Conservation (phyloP, 768 basidiomycete genomes). For the Boletus huronensis region DNA sequence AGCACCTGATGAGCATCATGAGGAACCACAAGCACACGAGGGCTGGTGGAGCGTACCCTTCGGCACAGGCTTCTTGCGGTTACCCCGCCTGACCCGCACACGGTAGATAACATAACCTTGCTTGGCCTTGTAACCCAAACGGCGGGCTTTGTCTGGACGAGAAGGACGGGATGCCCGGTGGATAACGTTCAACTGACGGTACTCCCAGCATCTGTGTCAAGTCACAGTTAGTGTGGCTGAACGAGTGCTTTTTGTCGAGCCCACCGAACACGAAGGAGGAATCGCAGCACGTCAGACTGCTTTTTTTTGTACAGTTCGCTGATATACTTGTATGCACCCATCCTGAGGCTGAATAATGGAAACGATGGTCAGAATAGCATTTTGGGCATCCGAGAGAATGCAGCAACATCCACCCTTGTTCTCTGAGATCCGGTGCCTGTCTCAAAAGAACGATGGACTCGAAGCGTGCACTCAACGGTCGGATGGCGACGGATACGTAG, state of each 20-base stretch:
- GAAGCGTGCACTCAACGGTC: not conserved
- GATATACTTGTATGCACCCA: constrained; percentile 96
- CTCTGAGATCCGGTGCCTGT: not conserved
- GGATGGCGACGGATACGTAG: constrained; percentile 1
- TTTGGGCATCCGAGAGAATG: constrained; percentile 13
- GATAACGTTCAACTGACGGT: constrained; percentile 96
- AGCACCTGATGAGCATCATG: constrained; percentile 55
- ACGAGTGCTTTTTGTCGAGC: constrained; percentile 22
- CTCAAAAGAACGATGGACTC: constrained; percentile 6
- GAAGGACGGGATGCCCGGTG: constrained; percentile 98
- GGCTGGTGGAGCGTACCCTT: constrained; percentile 64
- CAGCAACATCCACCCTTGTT: constrained; percentile 24
- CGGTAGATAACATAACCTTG: constrained; percentile 99
- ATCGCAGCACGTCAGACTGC: constrained; percentile 95
- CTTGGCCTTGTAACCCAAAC: constrained; percentile 99
- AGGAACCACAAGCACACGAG: not conserved
- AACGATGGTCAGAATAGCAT: constrained; percentile 13
- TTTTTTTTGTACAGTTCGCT: constrained; percentile 98
- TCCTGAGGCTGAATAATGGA: constrained; percentile 45
- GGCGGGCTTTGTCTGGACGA: constrained; percentile 98
- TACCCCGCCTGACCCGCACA: constrained; percentile 94
- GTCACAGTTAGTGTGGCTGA: constrained; percentile 3
- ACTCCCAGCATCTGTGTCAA: constrained; percentile 85
- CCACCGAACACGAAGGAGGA: constrained; percentile 93
- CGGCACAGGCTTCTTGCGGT: constrained; percentile 97